phyloP scores from a whole-genome alignment of 208 protist genomes.

The Trypanosoma rangeli region DNA sequence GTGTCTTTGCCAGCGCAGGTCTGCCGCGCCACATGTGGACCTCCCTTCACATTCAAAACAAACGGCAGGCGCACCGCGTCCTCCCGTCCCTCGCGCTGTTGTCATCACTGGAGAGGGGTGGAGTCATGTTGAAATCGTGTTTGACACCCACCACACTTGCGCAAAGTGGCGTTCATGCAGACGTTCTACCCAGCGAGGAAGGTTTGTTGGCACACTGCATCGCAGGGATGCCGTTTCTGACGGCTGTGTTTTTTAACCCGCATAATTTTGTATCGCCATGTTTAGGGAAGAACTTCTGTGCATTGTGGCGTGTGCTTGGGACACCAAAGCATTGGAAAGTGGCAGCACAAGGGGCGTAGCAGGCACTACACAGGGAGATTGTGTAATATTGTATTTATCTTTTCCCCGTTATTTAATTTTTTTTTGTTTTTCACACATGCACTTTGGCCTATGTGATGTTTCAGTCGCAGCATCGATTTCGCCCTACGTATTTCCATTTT shows the following conservation, averaged over 20 bases:
- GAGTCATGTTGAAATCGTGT: neutral
- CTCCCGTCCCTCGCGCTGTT: constrained; percentile 64
- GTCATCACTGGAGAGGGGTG: neutral
- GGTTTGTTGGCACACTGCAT: neutral
- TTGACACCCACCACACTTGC: neutral
- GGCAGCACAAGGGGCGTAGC: neutral
- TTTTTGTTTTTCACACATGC: too few relatives aligned
- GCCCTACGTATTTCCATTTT: too few relatives aligned
- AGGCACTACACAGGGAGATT: too few relatives aligned
- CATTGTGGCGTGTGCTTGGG: neutral
- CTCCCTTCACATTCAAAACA: constrained; percentile 66
- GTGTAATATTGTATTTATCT: too few relatives aligned
- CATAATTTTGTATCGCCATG: constrained; percentile 12
- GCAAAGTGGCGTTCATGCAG: neutral
- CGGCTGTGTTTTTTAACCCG: neutral
- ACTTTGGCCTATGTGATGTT: too few relatives aligned
- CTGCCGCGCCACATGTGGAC: constrained; percentile 72
- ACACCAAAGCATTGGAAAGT: neutral
- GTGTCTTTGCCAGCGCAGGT: constrained; percentile 74
- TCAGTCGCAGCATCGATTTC: too few relatives aligned
- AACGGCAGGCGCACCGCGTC: constrained; percentile 51
- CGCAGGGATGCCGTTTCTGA: neutral
- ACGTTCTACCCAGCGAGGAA: neutral
- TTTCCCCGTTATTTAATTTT: too few relatives aligned
- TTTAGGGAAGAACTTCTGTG: neutral